Evolutionary conservation across 2,329 filamentous ascomycete species (phyloP).

Genomic region (Proliferodiscus dingleyae): DNA sequence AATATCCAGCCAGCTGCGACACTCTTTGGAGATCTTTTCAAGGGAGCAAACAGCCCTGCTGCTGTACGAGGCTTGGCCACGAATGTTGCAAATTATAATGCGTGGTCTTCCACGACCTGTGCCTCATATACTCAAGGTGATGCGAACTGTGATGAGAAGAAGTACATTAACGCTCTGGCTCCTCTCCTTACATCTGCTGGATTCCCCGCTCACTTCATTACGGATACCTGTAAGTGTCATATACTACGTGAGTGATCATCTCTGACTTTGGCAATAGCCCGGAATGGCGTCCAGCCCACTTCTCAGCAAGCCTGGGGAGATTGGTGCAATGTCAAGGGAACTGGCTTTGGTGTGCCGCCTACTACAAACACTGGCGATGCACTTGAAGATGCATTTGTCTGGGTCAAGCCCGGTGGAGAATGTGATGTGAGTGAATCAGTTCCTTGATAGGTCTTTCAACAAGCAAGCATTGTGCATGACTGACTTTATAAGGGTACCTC

Average conservation of each 20-base stretch:
- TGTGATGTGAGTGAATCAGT: no score
- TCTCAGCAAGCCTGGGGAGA: conserved; percentile 42
- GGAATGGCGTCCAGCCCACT: conserved; percentile 42
- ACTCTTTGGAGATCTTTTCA: conserved; percentile 5
- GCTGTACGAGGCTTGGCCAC: conserved; percentile 49
- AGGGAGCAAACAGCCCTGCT: not conserved
- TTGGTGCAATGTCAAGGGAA: conserved; percentile 38
- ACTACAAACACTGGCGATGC: conserved; percentile 21
- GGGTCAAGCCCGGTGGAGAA: conserved; percentile 34
- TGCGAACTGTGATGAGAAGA: conserved; percentile 37
- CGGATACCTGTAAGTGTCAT: no score
- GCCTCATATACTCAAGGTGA: conserved; percentile 44
- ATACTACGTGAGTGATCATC: no score
- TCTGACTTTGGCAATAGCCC: no score
- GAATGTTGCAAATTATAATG: conserved; percentile 57
- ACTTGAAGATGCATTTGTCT: conserved; percentile 31
- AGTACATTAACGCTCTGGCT: conserved; percentile 38
- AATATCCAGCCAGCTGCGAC: no score
- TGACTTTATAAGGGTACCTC: no score
- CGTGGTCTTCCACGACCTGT: conserved; percentile 23
- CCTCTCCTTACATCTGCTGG: conserved; percentile 28
- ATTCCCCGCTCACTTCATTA: conserved; percentile 40
- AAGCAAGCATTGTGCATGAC: no score
- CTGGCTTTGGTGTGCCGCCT: conserved; percentile 32
- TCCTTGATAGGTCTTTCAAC: no score